These are phyloP conservation scores for Pseudoperonospora humuli DNA, from an alignment of 352 stramenopile genomes.

Conservation along the genomic window DNA sequence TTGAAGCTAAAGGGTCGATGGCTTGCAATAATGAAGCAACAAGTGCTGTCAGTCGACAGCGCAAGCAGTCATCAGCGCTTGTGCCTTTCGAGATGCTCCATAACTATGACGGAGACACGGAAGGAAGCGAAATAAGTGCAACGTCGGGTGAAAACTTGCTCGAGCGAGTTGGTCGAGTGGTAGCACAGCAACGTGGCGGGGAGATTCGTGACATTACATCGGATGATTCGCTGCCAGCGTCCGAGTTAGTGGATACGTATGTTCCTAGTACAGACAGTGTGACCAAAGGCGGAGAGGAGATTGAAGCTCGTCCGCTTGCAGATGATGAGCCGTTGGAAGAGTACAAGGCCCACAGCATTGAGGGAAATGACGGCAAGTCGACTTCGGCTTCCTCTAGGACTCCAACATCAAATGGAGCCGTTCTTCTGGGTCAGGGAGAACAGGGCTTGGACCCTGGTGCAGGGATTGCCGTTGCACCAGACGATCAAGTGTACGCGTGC, in stretches of 20 bases:
- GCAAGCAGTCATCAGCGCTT: conserved; percentile 13
- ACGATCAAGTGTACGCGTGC: conserved; percentile 61
- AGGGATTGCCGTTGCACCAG: conserved; percentile 40
- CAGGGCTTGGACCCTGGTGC: conserved; percentile 63
- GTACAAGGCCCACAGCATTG: conserved; percentile 6
- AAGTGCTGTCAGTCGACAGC: not conserved
- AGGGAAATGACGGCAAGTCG: conserved; percentile 5
- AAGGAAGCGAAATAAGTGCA: conserved; percentile 13
- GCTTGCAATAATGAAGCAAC: not conserved
- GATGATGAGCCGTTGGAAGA: conserved; percentile 22
- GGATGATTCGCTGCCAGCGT: conserved; percentile 27
- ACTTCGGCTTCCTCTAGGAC: not conserved
- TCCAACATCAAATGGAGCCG: conserved; percentile 9
- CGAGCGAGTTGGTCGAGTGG: conserved; percentile 57
- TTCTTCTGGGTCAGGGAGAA: conserved; percentile 26
- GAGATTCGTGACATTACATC: conserved; percentile 77
- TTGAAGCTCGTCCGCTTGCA: conserved; percentile 3
- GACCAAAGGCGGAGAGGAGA: conserved; percentile 9
- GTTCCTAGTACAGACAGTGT: conserved; percentile 13
- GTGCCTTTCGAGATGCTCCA: conserved; percentile 38
- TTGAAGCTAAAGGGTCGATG: not conserved
- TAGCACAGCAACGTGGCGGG: conserved; percentile 62
- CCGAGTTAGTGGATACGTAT: conserved; percentile 21
- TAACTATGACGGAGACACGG: conserved; percentile 27
- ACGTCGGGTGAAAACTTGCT: conserved; percentile 38